Evolutionary conservation across 306 rosid species (phyloP).

Genomic region (Casuarina glauca): DNA sequence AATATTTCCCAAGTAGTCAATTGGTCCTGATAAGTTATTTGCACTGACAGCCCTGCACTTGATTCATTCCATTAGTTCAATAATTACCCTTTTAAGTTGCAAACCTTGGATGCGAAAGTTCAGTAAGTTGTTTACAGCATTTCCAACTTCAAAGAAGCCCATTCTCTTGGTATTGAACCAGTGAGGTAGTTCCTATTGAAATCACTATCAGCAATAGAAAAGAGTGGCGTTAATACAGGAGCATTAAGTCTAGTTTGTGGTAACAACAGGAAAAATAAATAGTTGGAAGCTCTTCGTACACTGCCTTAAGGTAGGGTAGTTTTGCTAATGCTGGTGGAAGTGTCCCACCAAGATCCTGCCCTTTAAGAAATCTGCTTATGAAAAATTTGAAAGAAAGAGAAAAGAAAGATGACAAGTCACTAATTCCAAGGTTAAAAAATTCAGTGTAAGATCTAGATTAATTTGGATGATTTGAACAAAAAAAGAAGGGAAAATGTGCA

Average conservation of each 20-base stretch:
- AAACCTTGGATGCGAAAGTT: neutral
- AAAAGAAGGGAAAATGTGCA: too few relatives aligned
- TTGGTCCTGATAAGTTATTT: constrained; percentile 32
- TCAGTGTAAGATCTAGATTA: too few relatives aligned
- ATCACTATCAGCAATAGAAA: constrained; percentile 20
- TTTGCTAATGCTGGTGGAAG: constrained; percentile 31
- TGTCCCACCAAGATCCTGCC: constrained; percentile 37
- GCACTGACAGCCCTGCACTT: constrained; percentile 15
- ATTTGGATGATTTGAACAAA: too few relatives aligned
- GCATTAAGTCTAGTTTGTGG: neutral
- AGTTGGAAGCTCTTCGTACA: constrained; percentile 23
- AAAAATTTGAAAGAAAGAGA: neutral
- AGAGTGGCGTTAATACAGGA: neutral
- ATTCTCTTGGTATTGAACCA: constrained; percentile 35
- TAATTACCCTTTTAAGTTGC: neutral
- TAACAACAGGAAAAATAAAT: neutral
- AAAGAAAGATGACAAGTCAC: neutral
- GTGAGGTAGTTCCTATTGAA: constrained; percentile 30
- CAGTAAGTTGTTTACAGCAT: constrained; percentile 22
- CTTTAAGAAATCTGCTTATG: neutral
- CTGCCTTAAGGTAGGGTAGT: constrained; percentile 30
- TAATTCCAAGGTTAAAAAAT: neutral
- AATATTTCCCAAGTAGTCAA: constrained; percentile 28
- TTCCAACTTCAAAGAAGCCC: constrained; percentile 35
- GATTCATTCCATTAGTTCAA: neutral